Evolutionary conservation across 2,329 filamentous ascomycete genomes (phyloP), one percentile per base, ranked within the genome.

Genomic region (Xylaria sp.): DNA sequence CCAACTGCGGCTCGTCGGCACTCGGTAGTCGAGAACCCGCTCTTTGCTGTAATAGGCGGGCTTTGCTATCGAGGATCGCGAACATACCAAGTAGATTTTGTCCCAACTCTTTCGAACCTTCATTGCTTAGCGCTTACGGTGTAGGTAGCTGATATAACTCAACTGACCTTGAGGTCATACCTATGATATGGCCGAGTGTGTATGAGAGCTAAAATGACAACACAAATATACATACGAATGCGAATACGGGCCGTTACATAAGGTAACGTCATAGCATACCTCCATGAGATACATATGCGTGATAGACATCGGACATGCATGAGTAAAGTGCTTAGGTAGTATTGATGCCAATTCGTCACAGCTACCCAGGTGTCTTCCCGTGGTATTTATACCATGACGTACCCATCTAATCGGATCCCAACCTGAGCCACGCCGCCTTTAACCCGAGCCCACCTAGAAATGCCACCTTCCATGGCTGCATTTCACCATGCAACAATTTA

Each of bases 41-140:
- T 66, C 63, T 61, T 59, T 64, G 50, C 60, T 65, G 60, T 62
- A 71, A 65, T 60, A 57, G 54, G 70, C 73, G 42, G 67, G 48
- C 11, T 69, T 63, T 74, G 70, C 68, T 64, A 65, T 71, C 62
- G 73, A 78, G 78, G 79, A 80, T 79, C 78, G 78, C 73, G 75
- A 77, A 80, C 78, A 80, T 75, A 36, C 54, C 24, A 45, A 17
- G 17, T 47, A 47, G 17, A 47, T 17, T 17, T 42, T 17, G 5
- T 9, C 17, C 17, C 42, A 47, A 21, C 6, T 17, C 34, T 36
- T 47, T 47, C 19, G 4, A 21, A 12, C 12, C 3, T 50, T 27
- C 19, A 50, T 14, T 24, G 21, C 21, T 12, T 27, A 50, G 47
- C n/a, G 47, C 47, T 27, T 27, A 24, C 47, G 27, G 2, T 50